These are phyloP conservation scores for Aplosporella prunicola DNA, from an alignment of 2,329 filamentous ascomycete genomes.

Conservation along the genomic window DNA sequence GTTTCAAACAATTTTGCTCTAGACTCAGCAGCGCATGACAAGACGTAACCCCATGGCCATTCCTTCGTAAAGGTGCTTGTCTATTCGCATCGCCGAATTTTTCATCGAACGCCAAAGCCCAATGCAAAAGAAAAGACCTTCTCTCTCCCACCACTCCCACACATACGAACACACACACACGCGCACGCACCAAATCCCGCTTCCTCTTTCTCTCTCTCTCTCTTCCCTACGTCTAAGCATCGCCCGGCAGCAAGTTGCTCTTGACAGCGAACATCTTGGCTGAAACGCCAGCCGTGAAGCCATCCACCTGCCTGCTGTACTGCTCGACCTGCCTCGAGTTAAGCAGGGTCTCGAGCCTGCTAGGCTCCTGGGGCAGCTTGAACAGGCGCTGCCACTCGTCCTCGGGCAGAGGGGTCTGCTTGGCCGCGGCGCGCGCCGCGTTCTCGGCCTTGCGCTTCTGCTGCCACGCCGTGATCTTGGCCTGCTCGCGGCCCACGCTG, in stretches of 20 bases:
- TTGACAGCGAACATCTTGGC: constrained; percentile 98
- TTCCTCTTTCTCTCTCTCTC: neutral
- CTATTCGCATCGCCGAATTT: constrained; percentile 5
- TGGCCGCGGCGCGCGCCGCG: constrained; percentile 69
- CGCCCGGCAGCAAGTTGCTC: constrained; percentile 53
- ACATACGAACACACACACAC: neutral
- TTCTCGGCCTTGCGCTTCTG: constrained; percentile 96
- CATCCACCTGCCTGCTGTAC: constrained; percentile 94
- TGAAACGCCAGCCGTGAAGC: constrained; percentile 82
- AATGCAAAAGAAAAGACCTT: constrained; percentile 5
- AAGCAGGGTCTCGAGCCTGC: constrained; percentile 83
- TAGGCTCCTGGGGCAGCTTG: constrained; percentile 94
- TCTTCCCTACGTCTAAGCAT: constrained; percentile 18
- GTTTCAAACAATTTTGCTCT: no score
- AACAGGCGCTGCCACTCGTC: constrained; percentile 98
- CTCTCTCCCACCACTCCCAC: neutral
- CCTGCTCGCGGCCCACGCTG: constrained; percentile 84
- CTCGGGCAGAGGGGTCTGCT: constrained; percentile 82
- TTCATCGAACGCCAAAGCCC: constrained; percentile 7
- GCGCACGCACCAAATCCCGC: neutral
- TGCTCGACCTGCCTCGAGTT: constrained; percentile 96
- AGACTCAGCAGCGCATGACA: no score
- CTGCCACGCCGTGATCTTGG: constrained; percentile 96
- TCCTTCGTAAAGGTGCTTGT: no score
- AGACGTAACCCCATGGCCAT: no score